Evolutionary conservation across 768 basidiomycete genomes (phyloP).

Genomic region (Pisolithus marmoratus): DNA sequence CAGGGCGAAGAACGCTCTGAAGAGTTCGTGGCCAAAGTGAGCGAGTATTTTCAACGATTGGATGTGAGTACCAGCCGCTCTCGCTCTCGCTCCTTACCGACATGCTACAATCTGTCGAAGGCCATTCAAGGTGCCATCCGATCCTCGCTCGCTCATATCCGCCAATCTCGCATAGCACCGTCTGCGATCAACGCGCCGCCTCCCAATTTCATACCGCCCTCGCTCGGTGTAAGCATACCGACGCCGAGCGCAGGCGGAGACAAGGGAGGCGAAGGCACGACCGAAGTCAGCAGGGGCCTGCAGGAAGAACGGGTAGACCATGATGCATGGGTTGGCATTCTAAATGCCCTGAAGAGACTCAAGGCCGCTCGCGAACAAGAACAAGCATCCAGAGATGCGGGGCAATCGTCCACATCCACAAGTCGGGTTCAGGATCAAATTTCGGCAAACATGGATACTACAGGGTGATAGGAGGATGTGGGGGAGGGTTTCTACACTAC

Average conservation of each 20-base stretch:
- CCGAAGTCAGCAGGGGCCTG: conserved; percentile 49
- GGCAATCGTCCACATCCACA: conserved; percentile 6
- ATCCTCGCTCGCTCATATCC: conserved; percentile 74
- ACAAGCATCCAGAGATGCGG: neutral
- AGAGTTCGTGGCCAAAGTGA: conserved; percentile 79
- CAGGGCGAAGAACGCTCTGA: conserved; percentile 81
- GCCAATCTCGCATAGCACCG: conserved; percentile 76
- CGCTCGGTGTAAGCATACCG: conserved; percentile 73
- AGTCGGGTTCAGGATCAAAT: conserved; percentile 10
- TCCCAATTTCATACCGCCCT: conserved; percentile 66
- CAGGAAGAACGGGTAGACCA: conserved; percentile 74
- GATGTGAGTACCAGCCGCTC: conserved; percentile 47
- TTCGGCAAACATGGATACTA: conserved; percentile 7
- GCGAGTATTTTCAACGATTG: conserved; percentile 79
- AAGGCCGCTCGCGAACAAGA: conserved; percentile 40
- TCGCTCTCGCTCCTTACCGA: neutral
- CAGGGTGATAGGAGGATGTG: neutral
- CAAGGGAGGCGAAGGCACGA: conserved; percentile 10
- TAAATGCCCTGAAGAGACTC: conserved; percentile 60
- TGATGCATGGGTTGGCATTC: conserved; percentile 73
- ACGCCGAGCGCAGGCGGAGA: conserved; percentile 9
- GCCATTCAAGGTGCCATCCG: conserved; percentile 72
- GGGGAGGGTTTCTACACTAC: neutral
- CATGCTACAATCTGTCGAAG: conserved; percentile 28
- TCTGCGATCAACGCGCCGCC: conserved; percentile 83